Evolutionary conservation across 208 protist genomes (phyloP).

Genomic region (Leishmania gerbilli): DNA sequence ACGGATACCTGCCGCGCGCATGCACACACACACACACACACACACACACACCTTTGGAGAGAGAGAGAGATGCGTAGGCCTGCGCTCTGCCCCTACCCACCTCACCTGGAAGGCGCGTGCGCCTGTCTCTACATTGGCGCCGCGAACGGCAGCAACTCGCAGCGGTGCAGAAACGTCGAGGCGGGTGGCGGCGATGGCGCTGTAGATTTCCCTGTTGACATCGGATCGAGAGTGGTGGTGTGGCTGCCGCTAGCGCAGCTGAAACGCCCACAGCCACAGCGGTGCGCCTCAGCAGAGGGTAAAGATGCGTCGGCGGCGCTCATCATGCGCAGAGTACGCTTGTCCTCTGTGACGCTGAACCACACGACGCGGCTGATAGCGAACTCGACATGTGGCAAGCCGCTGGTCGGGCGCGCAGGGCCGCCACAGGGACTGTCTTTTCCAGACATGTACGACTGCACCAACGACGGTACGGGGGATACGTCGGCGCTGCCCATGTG

Average conservation of each 20-base stretch:
- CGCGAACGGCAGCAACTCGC: slow-evolving; percentile 16
- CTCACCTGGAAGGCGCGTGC: not conserved
- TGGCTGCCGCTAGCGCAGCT: not conserved
- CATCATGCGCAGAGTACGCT: slow-evolving; percentile 10
- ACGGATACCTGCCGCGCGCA: not conserved
- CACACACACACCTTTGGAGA: not conserved
- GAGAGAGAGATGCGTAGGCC: not conserved
- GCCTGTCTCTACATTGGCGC: slow-evolving; percentile 1
- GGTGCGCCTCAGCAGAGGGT: not conserved
- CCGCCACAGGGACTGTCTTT: not conserved
- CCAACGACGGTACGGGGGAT: not conserved
- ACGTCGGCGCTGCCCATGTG: not conserved
- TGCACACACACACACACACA: no score
- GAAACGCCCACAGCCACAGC: not conserved
- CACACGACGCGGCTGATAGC: slow-evolving; percentile 27
- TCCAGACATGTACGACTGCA: not conserved
- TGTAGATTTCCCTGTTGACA: not conserved
- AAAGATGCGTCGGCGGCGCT: not conserved
- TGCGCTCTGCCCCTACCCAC: not conserved
- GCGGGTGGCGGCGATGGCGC: not conserved
- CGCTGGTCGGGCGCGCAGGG: not conserved
- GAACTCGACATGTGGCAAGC: slow-evolving; percentile 25
- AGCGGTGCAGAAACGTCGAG: slow-evolving; percentile 9
- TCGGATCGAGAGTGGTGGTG: not conserved
- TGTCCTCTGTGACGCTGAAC: slow-evolving; percentile 28